Evolutionary conservation across 805 yeast species (phyloP), one percentile per base, ranked within the genome.

Genomic region (Hanseniaspora occidentalis): DNA sequence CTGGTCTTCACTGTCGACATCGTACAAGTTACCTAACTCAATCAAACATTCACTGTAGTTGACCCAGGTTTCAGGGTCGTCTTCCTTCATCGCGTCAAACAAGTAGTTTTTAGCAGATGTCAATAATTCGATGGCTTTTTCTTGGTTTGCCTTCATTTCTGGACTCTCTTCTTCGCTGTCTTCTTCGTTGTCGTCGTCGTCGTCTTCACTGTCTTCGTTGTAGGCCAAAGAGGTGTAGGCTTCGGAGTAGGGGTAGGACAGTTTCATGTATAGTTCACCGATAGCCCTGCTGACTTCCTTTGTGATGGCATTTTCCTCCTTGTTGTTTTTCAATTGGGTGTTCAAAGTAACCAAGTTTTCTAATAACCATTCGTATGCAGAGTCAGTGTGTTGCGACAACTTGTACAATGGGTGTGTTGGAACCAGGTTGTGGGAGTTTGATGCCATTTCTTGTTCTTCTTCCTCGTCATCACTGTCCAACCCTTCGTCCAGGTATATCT

Each of bases 21-120:
- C 83, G 45, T 70, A 66, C 38, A 86, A 56, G 50, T 86, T 88
- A 13, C 88, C 96, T 48, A 83, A 62, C 13, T 81, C 73, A 26
- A 89, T 84, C 51, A 75, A 66, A 1, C 94, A 88, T 58, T 89
- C 97, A 1, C 96, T 95, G 36, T 82, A 69, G 52, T 75, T 73
- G 10, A 79, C 94, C 84, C 89, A 81, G 4, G 81, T 67, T 43
- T 78, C 79, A 0, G 94, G 94, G 31, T 80, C 84, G 36, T 78
- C 83, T 16, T 74, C 77, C 38, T 75, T 75, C 55, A 78, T 73
- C 0, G 86, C 79, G 41, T 65, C 60, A 41, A 65, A 59, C 41
- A 86, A 64, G 51, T 73, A 72, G 29, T 65, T 61, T 20, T 82
- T 63, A 0, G 94, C 94, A 16, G 58, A 60, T 8, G 56, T 49